Evolutionary conservation across 352 stramenopile genomes (phyloP), one percentile per base, ranked within the genome.

Genomic region (Pseudoperonospora humuli): DNA sequence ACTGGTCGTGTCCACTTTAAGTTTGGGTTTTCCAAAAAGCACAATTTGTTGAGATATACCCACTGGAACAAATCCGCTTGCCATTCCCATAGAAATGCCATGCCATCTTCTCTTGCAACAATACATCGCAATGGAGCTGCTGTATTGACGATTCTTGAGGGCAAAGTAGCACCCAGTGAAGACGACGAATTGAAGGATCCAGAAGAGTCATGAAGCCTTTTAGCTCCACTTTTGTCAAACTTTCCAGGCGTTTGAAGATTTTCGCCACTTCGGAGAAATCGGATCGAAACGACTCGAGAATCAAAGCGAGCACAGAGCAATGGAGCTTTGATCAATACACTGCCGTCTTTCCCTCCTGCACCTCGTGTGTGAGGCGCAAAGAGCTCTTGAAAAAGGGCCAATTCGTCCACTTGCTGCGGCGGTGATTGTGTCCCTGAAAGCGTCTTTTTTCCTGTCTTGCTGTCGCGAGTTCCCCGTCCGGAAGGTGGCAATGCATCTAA

Each of bases 41-140:
- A 84, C 38, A 91, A 76, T 24, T 65, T 59, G 52, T 91, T 94
- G 10, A 92, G 50, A 63, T 83, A 94, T 7, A 72, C 79, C 82
- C 79, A 94, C 39, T 79, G 70, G 39, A 78, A 67, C 26, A 88
- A 48, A 53, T 94, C 79, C 5, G 53, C 59, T 28, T 79, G 68
- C 82, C 82, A 94, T 37, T 94, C 79, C 82, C 82, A 93, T 14
- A 92, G 42, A 55, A 81, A 89, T 25, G 69, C 76, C 62, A 84
- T 72, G 18, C 82, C 82, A 44, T 93, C 82, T 39, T 88, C 71
- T 13, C 74, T 62, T 7, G 78, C 77, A 19, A 91, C 67, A 0
- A 93, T 51, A 50, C 79, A 93, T 25, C 82, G 65, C 48, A 93
- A 58, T 8, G 50, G 56, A 4, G 57, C 15, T 25, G 50, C 20